Evolutionary conservation across 441 rosid species (phyloP), one percentile per base, ranked within the genome.

Genomic region (Jatropha multifida): DNA sequence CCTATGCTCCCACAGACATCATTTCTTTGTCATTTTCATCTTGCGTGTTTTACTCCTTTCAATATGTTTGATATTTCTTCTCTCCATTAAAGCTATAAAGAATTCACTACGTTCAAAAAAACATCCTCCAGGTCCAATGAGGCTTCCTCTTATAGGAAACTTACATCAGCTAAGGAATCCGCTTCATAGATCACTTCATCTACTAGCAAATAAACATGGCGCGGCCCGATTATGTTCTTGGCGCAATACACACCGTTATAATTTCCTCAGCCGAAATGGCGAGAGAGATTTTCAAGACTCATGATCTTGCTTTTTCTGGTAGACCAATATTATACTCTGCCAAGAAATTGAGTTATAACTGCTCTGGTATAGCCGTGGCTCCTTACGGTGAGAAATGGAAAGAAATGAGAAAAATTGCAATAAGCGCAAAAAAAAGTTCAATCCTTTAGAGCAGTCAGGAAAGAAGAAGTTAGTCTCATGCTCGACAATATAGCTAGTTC

Each of bases 91-190:
- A 23, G 3, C 7, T 58, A 3, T 8, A 60, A 26, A 27, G 7
- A 26, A 60, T 2, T 60, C 64, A 27, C 52, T 8, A 7, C 32
- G 7, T 65, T 61, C 66, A 71, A 64, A 68, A 46, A 62, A 26
- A 23, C 78, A 77, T 27, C 83, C 87, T 60, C 76, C 83, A 49
- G 71, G 80, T 23, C 88, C 84, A 3, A 27, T 5, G 23, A 72
- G 51, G 84, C 76, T 85, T 0, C 88, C 86, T 20, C 4, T 85
- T 13, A n/a, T 85, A 10, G 86, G 88, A 20, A 81, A 83, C 79
- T 65, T 80, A 9, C 80, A 81, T 73, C 84, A 76, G 56, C 77
- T 82, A 8, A 11, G 48, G 2, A 63, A 72, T 56, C 65, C 32
- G n/a, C 79, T 82, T 26, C 85, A 85, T 58, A 48, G 37, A 32